Evolutionary conservation across 305 asterid species (phyloP), one percentile per base, ranked within the genome.

Genomic region (Lippia alba): DNA sequence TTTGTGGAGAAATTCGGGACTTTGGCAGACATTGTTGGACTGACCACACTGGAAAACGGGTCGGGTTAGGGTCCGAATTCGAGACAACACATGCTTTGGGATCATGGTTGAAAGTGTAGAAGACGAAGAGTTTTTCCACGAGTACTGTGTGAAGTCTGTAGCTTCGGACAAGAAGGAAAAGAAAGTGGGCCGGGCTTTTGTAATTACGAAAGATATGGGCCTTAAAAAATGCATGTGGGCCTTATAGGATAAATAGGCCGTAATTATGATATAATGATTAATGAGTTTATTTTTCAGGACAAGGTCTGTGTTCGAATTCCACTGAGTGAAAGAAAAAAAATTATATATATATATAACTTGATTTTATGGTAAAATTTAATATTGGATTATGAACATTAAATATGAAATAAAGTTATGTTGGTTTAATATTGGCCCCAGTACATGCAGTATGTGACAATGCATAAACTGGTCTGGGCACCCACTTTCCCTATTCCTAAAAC

Each of bases 51-150:
- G 69, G 4, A 30, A 63, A 69, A 71, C 46, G 59, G 77, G 74
- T 36, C 64, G 72, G 19, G 56, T 60, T 44, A 81, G 64, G 66
- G 74, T 50, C 57, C 82, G 76, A 65, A 86, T 71, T 69, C 74
- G 92, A 66, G 80, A 73, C 48, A 62, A 36, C 49, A 79, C 66
- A 59, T 85, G 76, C 82, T 70, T 88, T 34, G 86, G 71, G 60
- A 79, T 82, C 97, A 90, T 90, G 39, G 61, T 49, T 8, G 65
- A 48, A 58, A 20, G 58, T 69, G 49, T 11, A 19, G 75, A 68
- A 58, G 64, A 24, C 19, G 18, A n/a, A 57, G 32, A 1, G 59
- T 41, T 45, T 33, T n/a, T 10, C 50, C 4, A 34, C 4, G 12
- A 66, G 6, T 49, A 12, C 65, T 9, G 64, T 17, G 40, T 45